phyloP scores from a whole-genome alignment of 2,329 filamentous ascomycete genomes.

The Magnaporthiopsis rhizophila region DNA sequence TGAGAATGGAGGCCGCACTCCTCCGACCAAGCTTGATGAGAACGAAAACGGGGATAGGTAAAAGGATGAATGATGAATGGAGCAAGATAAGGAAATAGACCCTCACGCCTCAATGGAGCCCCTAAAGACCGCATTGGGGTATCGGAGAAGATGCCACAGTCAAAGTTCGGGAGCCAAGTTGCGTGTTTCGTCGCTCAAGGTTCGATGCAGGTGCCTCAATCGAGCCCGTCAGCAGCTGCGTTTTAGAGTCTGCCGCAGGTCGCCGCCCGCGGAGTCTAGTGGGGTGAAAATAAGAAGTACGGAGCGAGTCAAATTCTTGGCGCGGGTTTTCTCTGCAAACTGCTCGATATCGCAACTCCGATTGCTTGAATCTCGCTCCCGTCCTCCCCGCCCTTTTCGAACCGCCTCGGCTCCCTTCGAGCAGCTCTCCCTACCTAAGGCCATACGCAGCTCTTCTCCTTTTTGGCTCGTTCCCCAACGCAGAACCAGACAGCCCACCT shows the following conservation, averaged over 20 bases:
- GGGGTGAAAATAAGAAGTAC: not conserved
- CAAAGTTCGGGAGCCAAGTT: not conserved
- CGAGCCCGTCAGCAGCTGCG: too few species aligned
- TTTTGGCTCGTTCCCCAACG: not conserved
- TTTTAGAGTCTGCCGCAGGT: not conserved
- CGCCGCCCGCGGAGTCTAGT: not conserved
- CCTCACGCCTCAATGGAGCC: too few species aligned
- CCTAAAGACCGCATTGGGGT: too few species aligned
- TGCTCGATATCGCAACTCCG: not conserved
- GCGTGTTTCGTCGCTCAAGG: not conserved
- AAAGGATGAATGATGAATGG: too few species aligned
- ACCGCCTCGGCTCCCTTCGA: not conserved
- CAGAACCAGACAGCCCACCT: not conserved
- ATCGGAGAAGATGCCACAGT: too few species aligned
- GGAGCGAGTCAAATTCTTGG: too few species aligned
- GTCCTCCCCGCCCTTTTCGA: too few species aligned
- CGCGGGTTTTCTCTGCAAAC: not conserved
- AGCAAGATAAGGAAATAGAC: too few species aligned
- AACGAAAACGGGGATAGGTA: too few species aligned
- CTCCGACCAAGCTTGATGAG: too few species aligned
- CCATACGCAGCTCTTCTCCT: not conserved
- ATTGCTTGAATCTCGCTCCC: not conserved
- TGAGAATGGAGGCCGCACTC: too few species aligned
- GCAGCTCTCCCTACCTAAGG: not conserved
- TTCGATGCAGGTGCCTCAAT: not conserved